A percentile compares a stretch with the other conserved stretches of the same genome.
Evolutionary conservation across 148 eudicot species (phyloP).

Genomic region (Linanthus parryae): DNA sequence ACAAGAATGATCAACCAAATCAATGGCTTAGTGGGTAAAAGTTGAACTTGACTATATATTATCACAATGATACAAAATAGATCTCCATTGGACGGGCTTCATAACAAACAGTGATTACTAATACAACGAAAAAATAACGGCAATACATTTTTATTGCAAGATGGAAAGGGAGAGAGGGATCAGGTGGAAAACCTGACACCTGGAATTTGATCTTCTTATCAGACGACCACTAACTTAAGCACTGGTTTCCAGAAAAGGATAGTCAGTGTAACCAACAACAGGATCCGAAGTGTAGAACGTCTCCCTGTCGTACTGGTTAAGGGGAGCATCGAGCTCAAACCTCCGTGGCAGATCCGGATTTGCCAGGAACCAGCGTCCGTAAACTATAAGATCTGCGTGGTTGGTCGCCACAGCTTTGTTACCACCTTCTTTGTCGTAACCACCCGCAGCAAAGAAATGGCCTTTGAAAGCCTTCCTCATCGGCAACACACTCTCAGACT

Average conservation of each 20-base stretch:
- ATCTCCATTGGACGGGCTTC: no score
- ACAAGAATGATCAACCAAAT: no score
- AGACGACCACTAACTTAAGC: no score
- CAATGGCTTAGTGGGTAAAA: no score
- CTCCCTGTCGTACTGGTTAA: constrained; percentile 38
- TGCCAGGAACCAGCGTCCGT: constrained; percentile 35
- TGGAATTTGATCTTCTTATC: no score
- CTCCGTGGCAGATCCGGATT: constrained; percentile 42
- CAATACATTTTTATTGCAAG: no score
- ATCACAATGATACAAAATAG: no score
- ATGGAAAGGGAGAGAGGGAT: no score
- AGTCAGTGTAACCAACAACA: constrained; percentile 50
- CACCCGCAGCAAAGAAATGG: constrained; percentile 39
- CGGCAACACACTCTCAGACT: constrained; percentile 21
- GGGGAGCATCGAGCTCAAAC: constrained; percentile 35
- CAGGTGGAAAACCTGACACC: no score
- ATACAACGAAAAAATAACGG: no score
- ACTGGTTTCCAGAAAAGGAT: constrained; percentile 33
- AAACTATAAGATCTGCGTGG: constrained; percentile 34
- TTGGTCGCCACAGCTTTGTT: constrained; percentile 23
- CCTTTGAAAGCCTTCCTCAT: constrained; percentile 36
- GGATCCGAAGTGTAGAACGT: constrained; percentile 41
- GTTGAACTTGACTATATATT: no score
- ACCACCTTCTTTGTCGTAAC: constrained; percentile 34
- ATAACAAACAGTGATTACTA: no score